Base-by-base conservation (phyloP, 495 filamentous ascomycete species). In the Aspergillus saccharolyticus region DNA sequence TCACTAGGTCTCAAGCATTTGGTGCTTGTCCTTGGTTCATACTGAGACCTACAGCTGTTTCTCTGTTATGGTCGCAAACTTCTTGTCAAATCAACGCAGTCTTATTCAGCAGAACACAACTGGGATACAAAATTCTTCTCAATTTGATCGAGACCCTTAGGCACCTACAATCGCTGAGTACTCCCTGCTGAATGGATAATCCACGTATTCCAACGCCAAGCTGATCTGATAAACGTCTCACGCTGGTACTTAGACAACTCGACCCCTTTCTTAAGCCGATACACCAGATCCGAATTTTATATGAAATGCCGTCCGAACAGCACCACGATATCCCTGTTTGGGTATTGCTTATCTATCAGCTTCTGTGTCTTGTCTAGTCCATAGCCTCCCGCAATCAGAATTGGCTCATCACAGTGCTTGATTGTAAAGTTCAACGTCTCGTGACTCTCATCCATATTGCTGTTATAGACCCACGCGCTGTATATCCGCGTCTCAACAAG, bases 371-470 rank as follows among this genome's bases (percentile, higher is more conserved):
- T 25, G 24, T 53, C 53, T 82, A 85, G n/a, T 63, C 65, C 69
- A 58, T 80, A 84, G 0, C 82, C 83, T n/a, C 88, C 88, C 3
- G 84, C 84, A 48, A 88, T 33, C 10, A 91, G 63, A 8, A 90
- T 50, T 16, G 77, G 83, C 43, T 60, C 63, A 15, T 39, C 14
- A 5, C 78, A 76, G 18, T 73, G 71, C 8, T 68, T 70, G 28
- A 82, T 70, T 12, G 78, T 70, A 49, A 59, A 33, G 5, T 71
- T 19, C 44, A 70, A 64, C 57, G 80, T 84, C 39, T 84, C 76
- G 43, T 82, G 79, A 0, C 64, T 66, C 3, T 64, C 44, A 22
- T 79, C 78, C 1, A 67, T 50, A 15, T 12, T 74, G 1, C 63
- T 66, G 43, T 52, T 44, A 17, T 28, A 24, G 52, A 72, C 78